Evolutionary conservation across 1,284 basidiomycete genomes (phyloP), one percentile per base, ranked within the genome.

Genomic region (Vanrija sp.): DNA sequence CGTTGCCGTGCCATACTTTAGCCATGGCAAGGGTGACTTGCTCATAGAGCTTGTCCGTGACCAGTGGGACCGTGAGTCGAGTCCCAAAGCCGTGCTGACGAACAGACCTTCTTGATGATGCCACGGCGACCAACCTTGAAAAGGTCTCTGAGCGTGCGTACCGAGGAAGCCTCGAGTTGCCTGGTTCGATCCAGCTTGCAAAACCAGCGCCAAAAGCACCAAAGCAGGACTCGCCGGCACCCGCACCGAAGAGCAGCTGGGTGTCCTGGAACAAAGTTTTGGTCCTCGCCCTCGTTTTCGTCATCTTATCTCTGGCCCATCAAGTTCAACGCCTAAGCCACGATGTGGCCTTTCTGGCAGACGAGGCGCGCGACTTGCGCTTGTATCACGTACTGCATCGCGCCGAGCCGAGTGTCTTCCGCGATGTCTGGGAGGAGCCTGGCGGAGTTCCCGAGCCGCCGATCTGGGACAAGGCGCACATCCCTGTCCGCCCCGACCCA

Each of bases 351-450:
- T 71, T 66, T 44, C 62, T 72, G 1, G 63, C 56, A 6, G 67
- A 69, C 25, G 72, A 74, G 47, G 51, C 66, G 15, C 60, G 56
- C 24, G 72, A 74, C 61, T 46, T 72, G 45, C 54, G 70, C 23
- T 16, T 62, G 41, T 68, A 71, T 45, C 56, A 57, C 10, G n/a
- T n/a, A n/a, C 43, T 57, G 6, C 52, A 57, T 31, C 31, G 31
- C 12, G 31, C 31, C 31, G 31, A 12, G 31, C 4, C 31, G 15
- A 31, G 24, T 12, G 15, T 14, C 12, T 31, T 12, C 31, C 31
- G 31, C 12, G 31, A 31, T 31, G 15, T 31, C 31, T 31, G 8
- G 9, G 31, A 31, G 9, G 12, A 12, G 31, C 31, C 31, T 31
- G 12, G 9, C 2, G 31, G 12, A 31, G 31, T 31, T 4, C 31